phyloP scores from a whole-genome alignment of 345 rosid genomes.

The Brassica carinata region DNA sequence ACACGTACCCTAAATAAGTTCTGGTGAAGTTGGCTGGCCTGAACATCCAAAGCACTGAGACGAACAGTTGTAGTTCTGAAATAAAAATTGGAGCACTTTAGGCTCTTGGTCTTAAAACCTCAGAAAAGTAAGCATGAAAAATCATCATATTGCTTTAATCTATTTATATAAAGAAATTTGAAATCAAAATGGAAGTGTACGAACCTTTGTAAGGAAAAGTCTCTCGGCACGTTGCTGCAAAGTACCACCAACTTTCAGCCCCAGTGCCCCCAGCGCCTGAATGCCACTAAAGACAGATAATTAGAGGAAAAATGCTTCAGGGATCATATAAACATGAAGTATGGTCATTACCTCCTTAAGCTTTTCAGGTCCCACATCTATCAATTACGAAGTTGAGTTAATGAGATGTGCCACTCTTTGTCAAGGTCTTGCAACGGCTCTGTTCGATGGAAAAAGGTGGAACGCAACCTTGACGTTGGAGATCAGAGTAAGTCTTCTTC shows the following conservation, averaged over 20 bases:
- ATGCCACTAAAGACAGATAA: conserved; percentile 18
- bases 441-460: conserved; percentile 71
- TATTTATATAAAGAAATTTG: background rate
- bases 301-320: conserved; percentile 3
- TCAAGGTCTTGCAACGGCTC: conserved; percentile 96
- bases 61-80: background rate
- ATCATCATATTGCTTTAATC: background rate
- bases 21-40: background rate
- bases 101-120: background rate
- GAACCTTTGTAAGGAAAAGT: conserved; percentile 93
- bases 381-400: conserved; percentile 47
- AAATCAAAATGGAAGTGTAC: conserved; percentile 18
- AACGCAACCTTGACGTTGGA: too few species aligned
- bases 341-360: conserved; percentile 67
- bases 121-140: background rate
- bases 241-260: conserved; percentile 92
- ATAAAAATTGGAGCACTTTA: background rate
- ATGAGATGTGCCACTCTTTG: conserved; percentile 42
- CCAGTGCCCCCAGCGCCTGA: conserved; percentile 85
- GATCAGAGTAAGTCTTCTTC: too few species aligned
- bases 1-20: background rate
- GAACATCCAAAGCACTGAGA: background rate
- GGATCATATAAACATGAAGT: conserved; percentile 2
- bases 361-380: conserved; percentile 91
- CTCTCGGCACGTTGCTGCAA: conserved; percentile 89